Base-by-base conservation (phyloP, 2,329 filamentous ascomycete species). In the Orbilia javanica region DNA sequence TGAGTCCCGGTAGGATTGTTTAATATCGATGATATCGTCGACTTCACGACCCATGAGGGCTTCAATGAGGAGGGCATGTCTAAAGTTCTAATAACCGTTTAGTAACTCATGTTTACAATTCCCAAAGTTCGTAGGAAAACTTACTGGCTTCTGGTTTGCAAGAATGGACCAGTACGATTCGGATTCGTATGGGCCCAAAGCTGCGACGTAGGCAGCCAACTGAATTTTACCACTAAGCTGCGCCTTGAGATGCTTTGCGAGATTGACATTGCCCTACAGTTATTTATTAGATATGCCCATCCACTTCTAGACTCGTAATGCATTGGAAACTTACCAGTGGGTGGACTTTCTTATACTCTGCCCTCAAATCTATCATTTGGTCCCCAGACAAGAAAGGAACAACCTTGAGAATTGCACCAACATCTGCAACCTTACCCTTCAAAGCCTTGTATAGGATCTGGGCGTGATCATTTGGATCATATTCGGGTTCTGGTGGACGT, bases 111-210 rank as follows among this genome's bases (percentile, higher is more conserved):
- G 91, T 15, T 8, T 50, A 60, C 15, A 25, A 39, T n/a, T 13
- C 3, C 20, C 10, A 22, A 25, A 11, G 18, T 27, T 6, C 3
- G 15, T 15, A 62, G 27, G 75, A 68, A 11, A 75, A 22, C 80
- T 80, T 63, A 81, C 80, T 25, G 77, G 72, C 57, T 81, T 81
- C 83, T 97, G 95, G 85, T 97, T 98, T 91, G 94, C 98, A 84
- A 93, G 97, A 84, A 97, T 98, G 76, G 95, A 94, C 94, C 96
- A 99, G 87, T 97, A 97, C 0, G 93, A 93, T 84, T 99, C 96
- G 81, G 90, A 91, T 85, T 97, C 96, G 91, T 94, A 98, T 65
- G 89, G 88, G 8, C 96, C 96, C 0, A 98, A 88, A 0, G 95
- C 94, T 1, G 93, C 94, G 2, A 94, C 90, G 84, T 98, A 97